Percentiles rank a stretch among this genome's conserved stretches.
These are phyloP conservation scores for Diaporthe helianthi DNA, from an alignment of 2,329 filamentous ascomycete species.

Conservation along the genomic window DNA sequence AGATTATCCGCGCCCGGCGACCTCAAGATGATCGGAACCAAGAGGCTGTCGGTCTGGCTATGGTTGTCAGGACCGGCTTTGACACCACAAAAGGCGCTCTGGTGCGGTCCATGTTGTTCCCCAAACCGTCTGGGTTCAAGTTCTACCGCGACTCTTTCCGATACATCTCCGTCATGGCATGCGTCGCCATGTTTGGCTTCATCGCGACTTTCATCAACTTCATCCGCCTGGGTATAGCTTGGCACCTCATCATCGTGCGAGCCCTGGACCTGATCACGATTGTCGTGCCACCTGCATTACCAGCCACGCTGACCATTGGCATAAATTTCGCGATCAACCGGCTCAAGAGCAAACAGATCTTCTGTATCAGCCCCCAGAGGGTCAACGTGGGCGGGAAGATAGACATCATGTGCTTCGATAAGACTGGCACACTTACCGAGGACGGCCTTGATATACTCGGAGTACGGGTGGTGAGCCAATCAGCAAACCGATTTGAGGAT, in stretches of 20 bases:
- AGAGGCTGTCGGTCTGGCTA: conserved; percentile 88
- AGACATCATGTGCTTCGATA: conserved; percentile 97
- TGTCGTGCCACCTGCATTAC: conserved; percentile 92
- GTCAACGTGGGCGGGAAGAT: conserved; percentile 97
- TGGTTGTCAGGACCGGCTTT: conserved; percentile 94
- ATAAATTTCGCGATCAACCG: conserved; percentile 92
- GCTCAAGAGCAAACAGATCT: conserved; percentile 88
- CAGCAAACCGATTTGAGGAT: conserved; percentile 72
- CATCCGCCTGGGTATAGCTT: conserved; percentile 79
- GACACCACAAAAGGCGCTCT: conserved; percentile 97
- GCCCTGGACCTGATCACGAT: conserved; percentile 97
- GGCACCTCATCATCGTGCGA: conserved; percentile 90
- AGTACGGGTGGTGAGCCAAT: conserved; percentile 76
- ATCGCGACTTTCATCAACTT: conserved; percentile 94
- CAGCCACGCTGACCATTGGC: conserved; percentile 93
- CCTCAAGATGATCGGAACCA: conserved; percentile 87
- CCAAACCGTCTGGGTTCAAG: conserved; percentile 97
- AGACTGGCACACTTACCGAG: conserved; percentile 97
- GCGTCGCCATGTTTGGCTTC: conserved; percentile 86
- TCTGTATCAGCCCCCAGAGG: conserved; percentile 96
- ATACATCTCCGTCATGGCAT: conserved; percentile 96
- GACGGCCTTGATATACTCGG: conserved; percentile 95
- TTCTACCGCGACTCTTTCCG: conserved; percentile 98
- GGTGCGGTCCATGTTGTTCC: conserved; percentile 97
- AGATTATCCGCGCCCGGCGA: conserved; percentile 87